Evolutionary conservation across 2,329 filamentous ascomycete species (phyloP), one percentile per base, ranked within the genome.

Genomic region (Ploettnerulaceae sp.): DNA sequence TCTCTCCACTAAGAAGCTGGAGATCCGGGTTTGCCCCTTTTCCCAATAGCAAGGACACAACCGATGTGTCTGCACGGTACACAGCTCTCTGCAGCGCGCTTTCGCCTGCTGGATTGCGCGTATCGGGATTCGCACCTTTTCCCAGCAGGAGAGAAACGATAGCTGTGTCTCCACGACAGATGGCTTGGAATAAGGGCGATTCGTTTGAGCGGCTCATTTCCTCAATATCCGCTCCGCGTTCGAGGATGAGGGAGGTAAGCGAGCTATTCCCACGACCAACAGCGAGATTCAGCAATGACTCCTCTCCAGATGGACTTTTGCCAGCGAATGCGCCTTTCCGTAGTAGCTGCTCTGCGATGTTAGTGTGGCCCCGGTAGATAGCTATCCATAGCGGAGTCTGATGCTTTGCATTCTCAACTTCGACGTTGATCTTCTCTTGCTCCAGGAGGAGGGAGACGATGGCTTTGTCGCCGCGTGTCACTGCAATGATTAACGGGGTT

Each of bases 331-430:
- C 52, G 7, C 44, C 44, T 26, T 54, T 47, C 5, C 15, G 26
- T 2, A 54, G 29, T 5, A 54, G 49, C 29, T 43, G 35, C 12
- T 43, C 33, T 6, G 44, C 39, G 14, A 54, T 49, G 8, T 31
- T 36, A 11, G 41, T 43, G 12, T 54, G 45, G 17, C 52, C 44
- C 17, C 41, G 42, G 15, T 18, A 29, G 8, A 47, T 29, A 1
- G 52, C 49, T 14, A 29, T 38, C 26, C 46, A 49, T 2, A 54
- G 36, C 40, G 95, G 77, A 9, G 90, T 89, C 71, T 94, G 81
- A 46, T 71, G 68, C 65, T 88, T 83, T 38, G 90, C 89, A 45
- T 82, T 81, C 45, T 68, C 77, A 54, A 96, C 77, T 63, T 90
- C 81, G 57, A 80, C 74, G 62, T 89, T 74, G 49, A 95, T 77